These are phyloP conservation scores for Athelia sp. DNA, from an alignment of 1,284 basidiomycete genomes.

Conservation along the genomic window DNA sequence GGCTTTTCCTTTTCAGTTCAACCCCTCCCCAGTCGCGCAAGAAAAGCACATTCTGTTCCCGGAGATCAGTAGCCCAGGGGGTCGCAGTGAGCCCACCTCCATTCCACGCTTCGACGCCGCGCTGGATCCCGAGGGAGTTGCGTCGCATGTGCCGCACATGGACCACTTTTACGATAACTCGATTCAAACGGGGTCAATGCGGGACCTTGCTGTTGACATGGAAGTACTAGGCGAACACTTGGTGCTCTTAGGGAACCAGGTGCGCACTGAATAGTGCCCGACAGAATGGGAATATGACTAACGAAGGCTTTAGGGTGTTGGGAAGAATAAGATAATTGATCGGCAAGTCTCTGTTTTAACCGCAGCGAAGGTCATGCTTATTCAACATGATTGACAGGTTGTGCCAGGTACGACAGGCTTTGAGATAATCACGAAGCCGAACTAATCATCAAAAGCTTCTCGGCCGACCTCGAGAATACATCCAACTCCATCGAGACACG, in stretches of 20 bases:
- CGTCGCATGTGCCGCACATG: conserved; percentile 60
- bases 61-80: conserved; percentile 27
- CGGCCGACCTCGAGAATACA: conserved; percentile 59
- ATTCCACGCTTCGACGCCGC: conserved; percentile 45
- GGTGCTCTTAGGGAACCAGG: conserved; percentile 64
- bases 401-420: conserved; percentile 40
- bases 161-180: conserved; percentile 67
- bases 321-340: conserved; percentile 67
- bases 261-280: conserved; percentile 16
- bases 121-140: conserved; percentile 47
- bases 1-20: conserved; percentile 31
- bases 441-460: conserved; percentile 35
- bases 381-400: conserved; percentile 25
- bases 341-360: conserved; percentile 28
- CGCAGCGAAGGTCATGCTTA: too few species aligned
- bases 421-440: neutral
- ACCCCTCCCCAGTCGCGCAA: conserved; percentile 39
- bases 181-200: conserved; percentile 60
- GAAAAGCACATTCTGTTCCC: conserved; percentile 42
- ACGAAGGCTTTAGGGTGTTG: conserved; percentile 44
- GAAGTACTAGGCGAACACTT: conserved; percentile 57
- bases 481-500: conserved; percentile 64
- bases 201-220: conserved; percentile 55
- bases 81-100: conserved; percentile 25
- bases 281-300: neutral